phyloP scores from a whole-genome alignment of 208 protist species.

The Spongospora subterranea region DNA sequence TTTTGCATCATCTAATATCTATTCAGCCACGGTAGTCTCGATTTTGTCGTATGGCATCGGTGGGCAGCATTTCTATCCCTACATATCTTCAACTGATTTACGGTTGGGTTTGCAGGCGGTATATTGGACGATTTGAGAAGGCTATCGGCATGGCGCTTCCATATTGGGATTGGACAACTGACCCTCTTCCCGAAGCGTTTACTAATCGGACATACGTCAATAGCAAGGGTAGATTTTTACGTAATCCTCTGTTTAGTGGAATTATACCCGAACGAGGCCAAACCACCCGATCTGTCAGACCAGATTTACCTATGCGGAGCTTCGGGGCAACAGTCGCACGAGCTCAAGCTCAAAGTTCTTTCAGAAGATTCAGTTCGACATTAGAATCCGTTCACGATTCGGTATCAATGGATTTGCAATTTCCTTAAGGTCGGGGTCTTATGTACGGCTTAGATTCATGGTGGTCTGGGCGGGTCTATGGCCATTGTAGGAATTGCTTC shows the following conservation, averaged over 20 bases:
- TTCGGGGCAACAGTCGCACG: too few relatives aligned
- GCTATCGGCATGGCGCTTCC: background rate
- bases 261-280: background rate
- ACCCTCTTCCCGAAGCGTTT: background rate
- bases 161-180: conserved; percentile 5
- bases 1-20: background rate
- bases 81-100: background rate
- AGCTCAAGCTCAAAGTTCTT: background rate
- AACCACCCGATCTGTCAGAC: background rate
- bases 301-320: background rate
- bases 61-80: background rate
- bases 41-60: background rate
- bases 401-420: too few relatives aligned
- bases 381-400: too few relatives aligned
- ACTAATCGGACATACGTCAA: background rate
- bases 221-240: background rate
- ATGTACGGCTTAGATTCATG: too few relatives aligned
- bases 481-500: background rate
- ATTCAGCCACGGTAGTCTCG: background rate
- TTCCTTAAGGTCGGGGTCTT: too few relatives aligned
- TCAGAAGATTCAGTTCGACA: background rate
- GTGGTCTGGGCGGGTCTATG: background rate
- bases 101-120: background rate
- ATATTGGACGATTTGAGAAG: background rate
- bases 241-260: background rate